Evolutionary conservation across 257 asterid genomes (phyloP), one percentile per base, ranked within the genome.

Genomic region (Solanum peruvianum): DNA sequence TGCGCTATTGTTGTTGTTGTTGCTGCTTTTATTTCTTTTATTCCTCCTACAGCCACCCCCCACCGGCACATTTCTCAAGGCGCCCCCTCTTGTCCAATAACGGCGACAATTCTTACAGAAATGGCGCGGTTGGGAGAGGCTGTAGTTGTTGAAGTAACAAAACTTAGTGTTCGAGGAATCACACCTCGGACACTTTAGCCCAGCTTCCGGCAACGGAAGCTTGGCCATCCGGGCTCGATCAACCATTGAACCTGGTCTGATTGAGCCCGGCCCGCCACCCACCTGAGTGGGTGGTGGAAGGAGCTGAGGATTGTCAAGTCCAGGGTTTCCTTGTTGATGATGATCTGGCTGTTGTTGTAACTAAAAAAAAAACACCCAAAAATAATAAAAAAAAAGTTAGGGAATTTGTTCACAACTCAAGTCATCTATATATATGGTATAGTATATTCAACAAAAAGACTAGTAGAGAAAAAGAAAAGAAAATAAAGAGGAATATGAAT

Each of bases 71-170:
- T 87, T 91, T 83, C 93, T 88, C 39, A 91, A 62, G 73, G 93
- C 92, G 2, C 93, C 93, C 0, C 92, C 92, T 35, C 83, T 76
- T 1, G 93, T 91, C 93, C 93, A 91, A 16, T 91, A 91, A n/a
- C 93, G 88, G 15, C 92, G 89, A 66, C 93, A 91, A 6, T 88
- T 86, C 89, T 91, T 91, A 85, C 93, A 91, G n/a, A 91, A 89
- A 89, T 91, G 91, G 14, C 93, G 89, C 11, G 93, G 93, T 47
- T 91, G 93, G 5, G 87, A 39, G 10, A 91, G 91, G 87, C 82
- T 91, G 86, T 91, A 91, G 88, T 91, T 91, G 42, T 91, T 91
- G 93, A 71, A 91, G 92, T 91, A 91, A 72, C 93, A 91, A 14
- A 91, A 91, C 86, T 91, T 91, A 4, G 93, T 91, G n/a, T 89